Evolutionary conservation across 192 early-diverging fungal genomes (phyloP).

Genomic region (Diversispora epigaea): DNA sequence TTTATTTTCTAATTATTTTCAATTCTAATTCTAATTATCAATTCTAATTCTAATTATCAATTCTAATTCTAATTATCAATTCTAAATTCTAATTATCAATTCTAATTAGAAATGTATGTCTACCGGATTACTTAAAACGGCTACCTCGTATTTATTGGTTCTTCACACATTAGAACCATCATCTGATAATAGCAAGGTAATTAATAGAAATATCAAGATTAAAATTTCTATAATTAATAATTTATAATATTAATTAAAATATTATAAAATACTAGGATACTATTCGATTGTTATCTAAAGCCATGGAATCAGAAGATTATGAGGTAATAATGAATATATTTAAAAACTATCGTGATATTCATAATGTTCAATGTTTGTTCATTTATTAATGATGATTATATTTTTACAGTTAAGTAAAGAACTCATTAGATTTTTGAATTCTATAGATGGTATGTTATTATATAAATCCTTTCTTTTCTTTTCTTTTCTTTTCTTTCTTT

Average conservation of each 20-base stretch:
- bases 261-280: slow-evolving; percentile 48
- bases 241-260: slow-evolving; percentile 21
- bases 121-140: slow-evolving; percentile 69
- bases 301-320: slow-evolving; percentile 74
- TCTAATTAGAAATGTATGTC: slow-evolving; percentile 63
- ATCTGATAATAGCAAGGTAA: slow-evolving; percentile 61
- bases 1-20: neutral
- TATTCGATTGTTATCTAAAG: slow-evolving; percentile 67
- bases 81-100: neutral
- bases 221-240: neutral
- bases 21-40: neutral
- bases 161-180: slow-evolving; percentile 86
- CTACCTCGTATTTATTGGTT: slow-evolving; percentile 90
- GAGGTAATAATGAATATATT: slow-evolving; percentile 50
- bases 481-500: no score
- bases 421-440: slow-evolving; percentile 73
- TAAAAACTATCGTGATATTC: slow-evolving; percentile 13
- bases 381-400: neutral
- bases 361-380: slow-evolving; percentile 12
- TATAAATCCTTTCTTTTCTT: no score
- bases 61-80: neutral
- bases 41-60: neutral
- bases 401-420: slow-evolving; percentile 65
- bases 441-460: slow-evolving; percentile 64
- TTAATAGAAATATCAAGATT: neutral